phyloP scores from a whole-genome alignment of 768 basidiomycete genomes.

The Naganishia randhawae region DNA sequence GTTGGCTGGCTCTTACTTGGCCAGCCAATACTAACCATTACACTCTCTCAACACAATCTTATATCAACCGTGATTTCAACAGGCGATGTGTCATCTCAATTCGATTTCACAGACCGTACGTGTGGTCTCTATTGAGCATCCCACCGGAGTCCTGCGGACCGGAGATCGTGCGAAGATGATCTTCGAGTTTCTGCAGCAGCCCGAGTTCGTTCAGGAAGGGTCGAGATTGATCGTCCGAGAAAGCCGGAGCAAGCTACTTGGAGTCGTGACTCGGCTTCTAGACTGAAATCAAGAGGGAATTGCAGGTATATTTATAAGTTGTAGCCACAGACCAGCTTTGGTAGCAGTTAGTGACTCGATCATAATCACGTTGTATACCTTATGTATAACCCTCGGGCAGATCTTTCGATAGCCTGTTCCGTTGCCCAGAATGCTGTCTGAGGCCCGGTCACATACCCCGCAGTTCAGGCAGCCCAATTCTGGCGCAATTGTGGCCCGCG shows the following conservation, averaged over 20 bases:
- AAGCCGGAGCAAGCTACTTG: slow-evolving; percentile 78
- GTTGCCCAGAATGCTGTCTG: too few species aligned
- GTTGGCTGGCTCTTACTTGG: slow-evolving; percentile 52
- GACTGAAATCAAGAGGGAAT: not conserved
- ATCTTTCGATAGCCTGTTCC: too few species aligned
- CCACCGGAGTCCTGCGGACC: slow-evolving; percentile 81
- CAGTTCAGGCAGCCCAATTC: too few species aligned
- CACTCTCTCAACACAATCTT: too few species aligned
- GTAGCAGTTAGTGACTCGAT: too few species aligned
- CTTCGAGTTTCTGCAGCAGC: slow-evolving; percentile 82
- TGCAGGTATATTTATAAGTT: too few species aligned
- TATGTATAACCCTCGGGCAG: too few species aligned
- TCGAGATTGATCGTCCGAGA: slow-evolving; percentile 92
- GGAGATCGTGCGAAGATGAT: slow-evolving; percentile 91
- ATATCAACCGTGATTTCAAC: not conserved
- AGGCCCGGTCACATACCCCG: too few species aligned
- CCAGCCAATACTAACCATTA: too few species aligned
- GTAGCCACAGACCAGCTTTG: too few species aligned
- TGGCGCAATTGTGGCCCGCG: too few species aligned
- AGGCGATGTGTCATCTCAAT: slow-evolving; percentile 46
- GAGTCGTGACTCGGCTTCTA: slow-evolving; percentile 20
- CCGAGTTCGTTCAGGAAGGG: slow-evolving; percentile 87
- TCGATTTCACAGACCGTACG: slow-evolving; percentile 78
- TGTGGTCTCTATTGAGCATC: slow-evolving; percentile 77
- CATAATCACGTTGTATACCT: too few species aligned